Conservation (phyloP, 306 rosid species). For the Malus fusca region DNA sequence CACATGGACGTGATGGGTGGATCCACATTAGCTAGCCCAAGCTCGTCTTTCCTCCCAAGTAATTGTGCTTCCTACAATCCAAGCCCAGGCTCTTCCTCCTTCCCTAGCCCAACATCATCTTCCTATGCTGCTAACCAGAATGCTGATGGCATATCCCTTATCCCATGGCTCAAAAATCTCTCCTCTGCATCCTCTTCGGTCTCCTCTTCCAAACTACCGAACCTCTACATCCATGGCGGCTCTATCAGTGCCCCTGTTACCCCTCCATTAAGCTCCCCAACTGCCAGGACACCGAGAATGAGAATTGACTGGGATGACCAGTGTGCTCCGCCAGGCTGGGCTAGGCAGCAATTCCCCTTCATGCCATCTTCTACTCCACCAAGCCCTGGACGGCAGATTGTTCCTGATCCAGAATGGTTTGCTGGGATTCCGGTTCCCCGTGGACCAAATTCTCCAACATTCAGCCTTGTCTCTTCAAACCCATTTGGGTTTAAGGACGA, state of each 20-base stretch:
- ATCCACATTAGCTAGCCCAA: slow-evolving; percentile 59
- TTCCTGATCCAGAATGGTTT: slow-evolving; percentile 66
- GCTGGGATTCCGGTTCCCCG: slow-evolving; percentile 60
- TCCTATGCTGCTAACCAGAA: slow-evolving; percentile 48
- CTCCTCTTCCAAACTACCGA: slow-evolving; percentile 61
- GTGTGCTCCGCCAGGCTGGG: slow-evolving; percentile 38
- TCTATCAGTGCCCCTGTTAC: slow-evolving; percentile 89
- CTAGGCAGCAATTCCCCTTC: slow-evolving; percentile 49
- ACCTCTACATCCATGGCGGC: slow-evolving; percentile 50
- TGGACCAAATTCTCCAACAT: slow-evolving; percentile 73
- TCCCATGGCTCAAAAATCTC: slow-evolving; percentile 89
- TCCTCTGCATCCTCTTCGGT: slow-evolving; percentile 74
- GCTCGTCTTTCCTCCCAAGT: slow-evolving; percentile 72
- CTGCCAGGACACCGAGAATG: slow-evolving; percentile 60
- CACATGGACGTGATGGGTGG: slow-evolving; percentile 55
- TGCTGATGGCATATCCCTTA: slow-evolving; percentile 61
- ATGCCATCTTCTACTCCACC: slow-evolving; percentile 77
- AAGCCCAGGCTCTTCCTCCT: slow-evolving; percentile 84
- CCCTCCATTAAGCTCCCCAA: slow-evolving; percentile 89
- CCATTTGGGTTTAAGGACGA: slow-evolving; percentile 82
- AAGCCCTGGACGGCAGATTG: slow-evolving; percentile 65
- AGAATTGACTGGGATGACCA: slow-evolving; percentile 58
- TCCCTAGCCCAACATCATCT: slow-evolving; percentile 76
- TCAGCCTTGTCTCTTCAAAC: slow-evolving; percentile 66
- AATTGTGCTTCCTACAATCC: slow-evolving; percentile 84